Evolutionary conservation across 192 early-diverging fungal species (phyloP), one percentile per base, ranked within the genome.

Genomic region (Obelidium mucronatum): DNA sequence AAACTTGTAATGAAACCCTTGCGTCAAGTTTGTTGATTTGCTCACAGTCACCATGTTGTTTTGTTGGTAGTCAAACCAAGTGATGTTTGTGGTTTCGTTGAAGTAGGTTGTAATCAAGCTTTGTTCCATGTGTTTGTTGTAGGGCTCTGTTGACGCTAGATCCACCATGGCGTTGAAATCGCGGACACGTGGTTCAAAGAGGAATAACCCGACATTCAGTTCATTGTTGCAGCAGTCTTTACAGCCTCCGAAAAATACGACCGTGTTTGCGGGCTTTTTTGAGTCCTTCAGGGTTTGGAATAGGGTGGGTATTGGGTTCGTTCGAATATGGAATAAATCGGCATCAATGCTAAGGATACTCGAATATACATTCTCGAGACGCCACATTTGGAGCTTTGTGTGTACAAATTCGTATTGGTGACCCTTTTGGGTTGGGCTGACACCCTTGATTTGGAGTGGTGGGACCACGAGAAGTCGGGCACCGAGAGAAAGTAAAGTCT

Each of bases 301-400:
- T 24, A 51, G 5, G 40, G n/a, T 2, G 11, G 22, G 19, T n/a
- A 31, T 13, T 68, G 66, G 66, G 48, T 53, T 48, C 40, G 36
- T 2, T 3, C 8, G 3, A 3, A 68, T 3, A 28, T 39, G 33
- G 28, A 68, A 68, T 22, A 68, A 33, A 28, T 68, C 40, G 4
- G 34, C 24, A 35, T 40, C 37, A 4, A 68, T n/a, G 24, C 3
- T n/a, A 6, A 48, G 24, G 48, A 68, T 48, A 26, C 15, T 28
- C 4, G 15, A 11, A 28, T 52, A 68, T 42, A 51, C 66, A 31
- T 42, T 42, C 28, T 68, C 66, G 40, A 68, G 66, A 3, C 30
- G 3, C 66, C 66, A 68, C 22, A 35, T 22, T 53, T 68, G 66
- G 3, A 68, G 44, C 30, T 48, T 40, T 8, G 66, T 68, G 30